phyloP scores from a whole-genome alignment of 2,329 filamentous ascomycete genomes.

The Ophiostoma tasmaniense region DNA sequence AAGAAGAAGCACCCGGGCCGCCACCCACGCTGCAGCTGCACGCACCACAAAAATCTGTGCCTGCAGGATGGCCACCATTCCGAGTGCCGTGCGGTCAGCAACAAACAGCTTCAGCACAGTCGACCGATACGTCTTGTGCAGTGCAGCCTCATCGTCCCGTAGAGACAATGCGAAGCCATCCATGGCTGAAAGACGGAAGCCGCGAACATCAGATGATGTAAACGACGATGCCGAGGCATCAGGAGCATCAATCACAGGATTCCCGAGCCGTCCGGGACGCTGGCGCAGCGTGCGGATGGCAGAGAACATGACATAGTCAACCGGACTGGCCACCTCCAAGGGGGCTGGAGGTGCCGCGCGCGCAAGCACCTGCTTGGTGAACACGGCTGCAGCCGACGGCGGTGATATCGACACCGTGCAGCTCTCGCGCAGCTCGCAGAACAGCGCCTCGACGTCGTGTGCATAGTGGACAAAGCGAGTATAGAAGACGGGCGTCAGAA shows the following conservation, averaged over 20 bases:
- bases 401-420: conserved; percentile 50
- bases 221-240: neutral
- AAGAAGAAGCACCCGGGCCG: conserved; percentile 29
- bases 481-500: conserved; percentile 60
- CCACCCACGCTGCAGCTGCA: conserved; percentile 25
- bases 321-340: conserved; percentile 28
- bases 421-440: conserved; percentile 51
- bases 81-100: conserved; percentile 34
- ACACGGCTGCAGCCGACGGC: conserved; percentile 33
- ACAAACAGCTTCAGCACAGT: conserved; percentile 36
- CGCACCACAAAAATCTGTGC: conserved; percentile 29
- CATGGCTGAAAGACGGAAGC: conserved; percentile 43
- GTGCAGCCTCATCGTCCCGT: conserved; percentile 18
- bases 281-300: conserved; percentile 37
- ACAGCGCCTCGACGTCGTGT: conserved; percentile 52
- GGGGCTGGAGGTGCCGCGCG: conserved; percentile 27
- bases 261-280: conserved; percentile 34
- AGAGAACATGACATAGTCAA: conserved; percentile 36
- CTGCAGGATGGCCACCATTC: conserved; percentile 29
- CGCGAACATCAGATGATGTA: conserved; percentile 37
- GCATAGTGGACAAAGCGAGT: conserved; percentile 55
- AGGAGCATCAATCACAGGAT: conserved; percentile 28
- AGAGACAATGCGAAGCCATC: conserved; percentile 39
- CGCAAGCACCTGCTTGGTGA: conserved; percentile 39
- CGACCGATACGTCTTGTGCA: conserved; percentile 28